phyloP scores from a whole-genome alignment of 1,139 yeast genomes.

The Sugiyamaella japonica region DNA sequence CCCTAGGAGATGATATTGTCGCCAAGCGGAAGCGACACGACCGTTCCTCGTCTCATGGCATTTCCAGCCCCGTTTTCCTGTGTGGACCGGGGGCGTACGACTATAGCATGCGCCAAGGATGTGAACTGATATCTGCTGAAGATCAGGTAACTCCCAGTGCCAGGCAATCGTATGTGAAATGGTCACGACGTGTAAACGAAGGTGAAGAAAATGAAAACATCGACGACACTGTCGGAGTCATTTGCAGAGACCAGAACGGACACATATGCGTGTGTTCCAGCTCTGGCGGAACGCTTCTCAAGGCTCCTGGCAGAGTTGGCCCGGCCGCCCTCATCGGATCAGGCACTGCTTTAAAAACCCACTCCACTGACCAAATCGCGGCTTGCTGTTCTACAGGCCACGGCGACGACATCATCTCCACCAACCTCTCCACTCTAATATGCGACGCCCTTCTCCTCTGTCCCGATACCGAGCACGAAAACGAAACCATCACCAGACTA shows the following conservation, averaged over 20 bases:
- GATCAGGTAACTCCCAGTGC: conserved; percentile 27
- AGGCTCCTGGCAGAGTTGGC: conserved; percentile 44
- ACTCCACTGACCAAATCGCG: not conserved
- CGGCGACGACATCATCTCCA: conserved; percentile 42
- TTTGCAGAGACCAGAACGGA: conserved; percentile 36
- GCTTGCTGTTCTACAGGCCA: conserved; percentile 39
- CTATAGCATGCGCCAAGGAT: conserved; percentile 31
- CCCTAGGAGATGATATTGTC: conserved; percentile 23
- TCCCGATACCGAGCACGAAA: not conserved
- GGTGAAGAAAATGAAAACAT: conserved; percentile 25
- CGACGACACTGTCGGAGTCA: conserved; percentile 44
- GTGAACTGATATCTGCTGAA: conserved; percentile 22
- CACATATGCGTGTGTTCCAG: conserved; percentile 39
- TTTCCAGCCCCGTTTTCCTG: conserved; percentile 39
- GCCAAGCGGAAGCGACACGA: not conserved
- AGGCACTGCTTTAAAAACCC: conserved; percentile 31
- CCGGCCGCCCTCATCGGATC: conserved; percentile 44
- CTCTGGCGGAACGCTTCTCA: conserved; percentile 44
- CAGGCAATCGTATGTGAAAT: conserved; percentile 19
- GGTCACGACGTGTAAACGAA: not conserved
- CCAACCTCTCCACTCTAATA: conserved; percentile 31
- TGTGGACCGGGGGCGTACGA: conserved; percentile 40
- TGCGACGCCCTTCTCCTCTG: conserved; percentile 8
- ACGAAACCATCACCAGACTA: not conserved
- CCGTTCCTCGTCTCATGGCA: conserved; percentile 27